phyloP scores from a whole-genome alignment of 768 basidiomycete genomes.

The Tephrocybe sp. region DNA sequence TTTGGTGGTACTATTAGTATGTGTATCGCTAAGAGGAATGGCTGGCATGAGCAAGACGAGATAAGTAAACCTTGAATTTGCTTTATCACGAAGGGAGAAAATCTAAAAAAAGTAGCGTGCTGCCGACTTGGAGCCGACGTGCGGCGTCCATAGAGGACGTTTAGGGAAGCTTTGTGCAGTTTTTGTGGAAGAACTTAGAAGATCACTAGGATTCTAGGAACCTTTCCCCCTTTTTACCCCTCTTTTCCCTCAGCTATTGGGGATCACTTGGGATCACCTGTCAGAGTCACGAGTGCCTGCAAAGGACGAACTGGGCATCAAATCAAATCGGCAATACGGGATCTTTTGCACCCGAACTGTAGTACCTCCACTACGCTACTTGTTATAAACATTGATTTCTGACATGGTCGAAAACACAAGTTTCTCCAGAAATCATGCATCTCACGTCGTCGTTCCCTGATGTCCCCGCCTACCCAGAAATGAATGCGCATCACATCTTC shows the following conservation, averaged over 20 bases:
- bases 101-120: no score
- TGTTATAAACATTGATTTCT: conserved; percentile 3
- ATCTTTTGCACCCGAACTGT: background rate
- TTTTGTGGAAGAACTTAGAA: no score
- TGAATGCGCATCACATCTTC: conserved; percentile 56
- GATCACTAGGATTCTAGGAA: no score
- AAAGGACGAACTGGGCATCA: background rate
- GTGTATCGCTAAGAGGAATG: no score
- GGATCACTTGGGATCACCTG: background rate
- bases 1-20: no score
- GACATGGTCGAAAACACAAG: background rate
- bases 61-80: no score
- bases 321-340: conserved; percentile 9
- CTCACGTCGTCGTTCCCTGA: conserved; percentile 59
- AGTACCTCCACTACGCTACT: background rate
- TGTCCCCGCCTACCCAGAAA: conserved; percentile 44
- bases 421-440: conserved; percentile 38
- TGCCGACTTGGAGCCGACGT: no score
- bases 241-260: no score
- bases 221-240: background rate
- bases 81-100: no score
- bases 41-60: no score
- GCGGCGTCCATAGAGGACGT: no score
- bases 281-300: background rate
- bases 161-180: no score